These are phyloP conservation scores for Didymella glomerata DNA, from an alignment of 2,329 filamentous ascomycete genomes.

Conservation along the genomic window DNA sequence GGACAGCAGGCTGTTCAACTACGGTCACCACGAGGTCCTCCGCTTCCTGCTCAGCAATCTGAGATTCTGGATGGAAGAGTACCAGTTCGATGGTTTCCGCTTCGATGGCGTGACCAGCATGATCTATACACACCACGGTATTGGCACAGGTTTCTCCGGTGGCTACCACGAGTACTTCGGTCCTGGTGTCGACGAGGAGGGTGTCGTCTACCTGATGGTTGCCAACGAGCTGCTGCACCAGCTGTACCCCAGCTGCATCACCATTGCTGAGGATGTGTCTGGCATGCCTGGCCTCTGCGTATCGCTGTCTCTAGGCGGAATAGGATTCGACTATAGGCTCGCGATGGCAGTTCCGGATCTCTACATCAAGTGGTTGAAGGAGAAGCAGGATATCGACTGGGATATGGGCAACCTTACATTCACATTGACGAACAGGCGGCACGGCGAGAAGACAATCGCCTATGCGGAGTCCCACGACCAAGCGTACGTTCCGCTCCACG, in stretches of 20 bases:
- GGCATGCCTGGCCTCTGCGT: conserved; percentile 98
- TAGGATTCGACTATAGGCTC: conserved; percentile 96
- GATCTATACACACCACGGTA: conserved; percentile 94
- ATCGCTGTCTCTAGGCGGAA: conserved; percentile 82
- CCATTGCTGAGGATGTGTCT: conserved; percentile 95
- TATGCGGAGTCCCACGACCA: conserved; percentile 98
- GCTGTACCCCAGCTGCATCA: conserved; percentile 88
- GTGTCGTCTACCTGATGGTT: conserved; percentile 92
- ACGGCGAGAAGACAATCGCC: conserved; percentile 97
- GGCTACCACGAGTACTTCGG: conserved; percentile 99
- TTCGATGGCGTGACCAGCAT: conserved; percentile 99
- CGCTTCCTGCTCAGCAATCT: conserved; percentile 96
- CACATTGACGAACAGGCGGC: conserved; percentile 89
- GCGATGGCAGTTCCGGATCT: conserved; percentile 98
- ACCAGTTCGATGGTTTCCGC: conserved; percentile 93
- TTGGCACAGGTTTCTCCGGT: conserved; percentile 96
- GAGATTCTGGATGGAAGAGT: conserved; percentile 99
- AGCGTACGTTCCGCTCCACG: conserved; percentile 70
- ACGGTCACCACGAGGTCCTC: conserved; percentile 90
- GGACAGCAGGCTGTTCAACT: conserved; percentile 98
- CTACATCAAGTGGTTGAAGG: conserved; percentile 99
- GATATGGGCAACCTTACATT: conserved; percentile 85
- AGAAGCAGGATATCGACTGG: conserved; percentile 90
- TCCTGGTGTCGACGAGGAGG: conserved; percentile 86
- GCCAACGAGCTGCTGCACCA: conserved; percentile 95